Evolutionary conservation across 2,329 filamentous ascomycete species (phyloP).

Genomic region (Juglanconis sp.): DNA sequence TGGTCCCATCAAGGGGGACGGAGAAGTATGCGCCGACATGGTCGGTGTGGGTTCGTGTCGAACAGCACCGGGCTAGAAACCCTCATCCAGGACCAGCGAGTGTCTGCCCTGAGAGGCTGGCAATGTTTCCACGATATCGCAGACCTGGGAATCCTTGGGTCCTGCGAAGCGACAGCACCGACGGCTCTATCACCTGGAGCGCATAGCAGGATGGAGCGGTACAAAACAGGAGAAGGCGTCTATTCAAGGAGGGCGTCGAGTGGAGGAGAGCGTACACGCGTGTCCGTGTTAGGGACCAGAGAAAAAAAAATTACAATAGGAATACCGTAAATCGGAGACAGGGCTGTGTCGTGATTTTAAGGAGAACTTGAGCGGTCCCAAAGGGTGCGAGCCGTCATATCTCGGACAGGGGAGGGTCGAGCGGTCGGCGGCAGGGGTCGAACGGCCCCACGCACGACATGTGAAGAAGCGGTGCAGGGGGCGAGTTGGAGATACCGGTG

Average conservation of each 20-base stretch:
- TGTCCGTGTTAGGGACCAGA: not conserved
- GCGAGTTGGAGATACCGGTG: not conserved
- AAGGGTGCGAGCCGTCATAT: conserved; percentile 11
- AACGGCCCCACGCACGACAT: conserved; percentile 8
- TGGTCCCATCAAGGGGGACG: conserved; percentile 28
- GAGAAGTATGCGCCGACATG: conserved; percentile 29
- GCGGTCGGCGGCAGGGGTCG: conserved; percentile 3
- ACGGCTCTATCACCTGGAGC: not conserved
- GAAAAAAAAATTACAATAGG: not conserved
- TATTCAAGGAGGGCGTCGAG: not conserved
- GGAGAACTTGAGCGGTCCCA: conserved; percentile 2
- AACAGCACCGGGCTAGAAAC: not conserved
- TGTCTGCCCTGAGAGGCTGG: not conserved
- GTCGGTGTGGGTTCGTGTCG: not conserved
- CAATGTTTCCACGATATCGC: not conserved
- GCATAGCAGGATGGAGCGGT: not conserved
- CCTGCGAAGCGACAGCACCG: not conserved
- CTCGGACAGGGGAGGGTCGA: conserved; percentile 1
- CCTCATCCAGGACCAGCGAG: not conserved
- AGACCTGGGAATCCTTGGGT: not conserved
- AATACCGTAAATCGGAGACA: not conserved
- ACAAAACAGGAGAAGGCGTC: not conserved
- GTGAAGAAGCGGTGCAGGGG: conserved; percentile 7
- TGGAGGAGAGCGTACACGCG: not conserved
- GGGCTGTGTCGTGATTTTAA: conserved; percentile 11